Evolutionary conservation across 352 stramenopile species (phyloP), one percentile per base, ranked within the genome.

Genomic region (Pythium sukuiense): DNA sequence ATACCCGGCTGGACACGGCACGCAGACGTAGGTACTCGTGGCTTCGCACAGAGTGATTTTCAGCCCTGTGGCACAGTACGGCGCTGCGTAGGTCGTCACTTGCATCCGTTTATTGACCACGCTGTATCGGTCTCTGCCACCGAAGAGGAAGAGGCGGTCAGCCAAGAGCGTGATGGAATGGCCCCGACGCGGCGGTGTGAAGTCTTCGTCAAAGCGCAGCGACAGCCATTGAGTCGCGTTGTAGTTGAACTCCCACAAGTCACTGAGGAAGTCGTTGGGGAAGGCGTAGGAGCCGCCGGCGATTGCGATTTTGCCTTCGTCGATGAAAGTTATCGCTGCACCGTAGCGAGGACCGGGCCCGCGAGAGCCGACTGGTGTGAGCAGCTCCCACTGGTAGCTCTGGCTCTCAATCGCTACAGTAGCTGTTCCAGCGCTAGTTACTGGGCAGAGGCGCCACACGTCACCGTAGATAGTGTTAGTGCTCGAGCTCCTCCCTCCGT

Each of bases 211-310:
- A 61, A 88, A 89, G 18, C 70, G 68, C 29, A 91, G 65, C 12
- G 70, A 74, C 26, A 90, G 66, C 82, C 85, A 93, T 59, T 89
- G 82, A 14, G 74, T 85, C 0, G 81, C 76, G 37, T 87, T 88
- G 61, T 86, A 62, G 20, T 91, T 88, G 49, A 89, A 69, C 57
- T 91, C 85, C 85, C 85, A 93, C 14, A 73, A 67, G 43, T 93
- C 85, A 33, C 71, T 76, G 5, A 93, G 71, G 52, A 89, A 93
- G 55, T 93, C 85, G 54, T 74, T 88, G 6, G 85, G 85, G 59
- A 93, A 93, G n/a, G 73, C 77, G 55, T 81, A 90, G 14, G 85
- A 93, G 12, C 85, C 85, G 4, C 83, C 85, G 7, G 75, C 69
- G 6, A 93, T 67, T 30, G 79, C 71, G 6, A 92, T 46, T 56